Evolutionary conservation across 345 rosid species (phyloP), one percentile per base, ranked within the genome.

Genomic region (Eucalyptus brandiana): DNA sequence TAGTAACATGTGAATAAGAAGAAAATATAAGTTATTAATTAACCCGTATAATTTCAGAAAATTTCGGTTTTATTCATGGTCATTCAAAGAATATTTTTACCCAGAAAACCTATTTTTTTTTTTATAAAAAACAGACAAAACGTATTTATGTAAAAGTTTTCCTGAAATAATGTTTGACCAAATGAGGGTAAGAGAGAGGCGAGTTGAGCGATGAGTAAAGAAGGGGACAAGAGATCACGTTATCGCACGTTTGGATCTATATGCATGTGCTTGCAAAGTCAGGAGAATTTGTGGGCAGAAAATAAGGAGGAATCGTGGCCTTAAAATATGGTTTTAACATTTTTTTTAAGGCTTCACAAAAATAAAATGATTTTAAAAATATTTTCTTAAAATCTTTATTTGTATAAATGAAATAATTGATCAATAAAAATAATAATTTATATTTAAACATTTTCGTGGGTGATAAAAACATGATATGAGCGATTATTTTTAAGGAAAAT

Each of bases 11-110:
- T 0, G 17, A 0, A 12, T 30, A 60, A 60, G 17, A 60, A 28
- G 4, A 28, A 60, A 60, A 12, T 28, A 26, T 28, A 28, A 13
- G 69, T 12, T 60, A 0, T 28, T 60, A 28, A 60, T 53, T 53
- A 53, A 19, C 24, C 56, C 2, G 2, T 17, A 7, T 0, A 3
- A 53, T 21, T 30, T 30, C 17, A 1, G 69, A 28, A 60, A 1
- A 3, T 60, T 28, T 30, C 4, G 1, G 15, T 62, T 30, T 62
- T 28, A 62, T 62, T 62, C 34, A 13, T 62, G 2, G 32, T 62
- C 69, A 21, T 83, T 34, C 32, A 83, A 44, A 83, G 86, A 83
- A 44, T 48, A 83, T 17, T 83, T 44, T 37, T 11, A 0, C 26
- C 30, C 62, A 44, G 10, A 44, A 34, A 44, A 9, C 32, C 14